phyloP scores from a whole-genome alignment of 768 basidiomycete genomes.

The Boletus rex-veris region DNA sequence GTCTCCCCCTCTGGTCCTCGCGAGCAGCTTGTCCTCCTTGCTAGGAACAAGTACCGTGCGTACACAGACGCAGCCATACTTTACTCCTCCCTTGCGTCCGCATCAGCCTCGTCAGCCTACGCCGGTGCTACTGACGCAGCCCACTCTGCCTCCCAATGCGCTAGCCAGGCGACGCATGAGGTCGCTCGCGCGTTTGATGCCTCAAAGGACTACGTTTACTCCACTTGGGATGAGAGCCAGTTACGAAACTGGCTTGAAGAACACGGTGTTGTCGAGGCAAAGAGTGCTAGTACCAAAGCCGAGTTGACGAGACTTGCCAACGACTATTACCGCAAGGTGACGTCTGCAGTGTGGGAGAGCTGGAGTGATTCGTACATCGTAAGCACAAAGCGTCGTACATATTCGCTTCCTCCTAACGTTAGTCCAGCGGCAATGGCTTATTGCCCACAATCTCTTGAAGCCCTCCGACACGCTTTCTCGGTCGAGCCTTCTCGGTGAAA shows the following conservation, averaged over 20 bases:
- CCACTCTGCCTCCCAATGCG: slow-evolving; percentile 38
- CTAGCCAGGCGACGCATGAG: slow-evolving; percentile 51
- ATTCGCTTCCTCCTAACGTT: not conserved
- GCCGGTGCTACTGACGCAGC: slow-evolving; percentile 40
- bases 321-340: slow-evolving; percentile 57
- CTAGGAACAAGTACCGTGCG: slow-evolving; percentile 63
- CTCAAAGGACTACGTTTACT: slow-evolving; percentile 83
- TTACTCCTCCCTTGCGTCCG: slow-evolving; percentile 48
- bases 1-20: slow-evolving; percentile 74
- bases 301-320: slow-evolving; percentile 70
- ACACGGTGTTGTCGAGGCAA: slow-evolving; percentile 68
- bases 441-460: slow-evolving; percentile 70
- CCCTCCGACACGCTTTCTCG: slow-evolving; percentile 49
- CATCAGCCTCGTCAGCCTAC: slow-evolving; percentile 47
- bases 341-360: slow-evolving; percentile 70
- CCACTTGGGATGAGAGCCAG: slow-evolving; percentile 81
- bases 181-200: slow-evolving; percentile 57
- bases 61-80: slow-evolving; percentile 60
- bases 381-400: slow-evolving; percentile 18
- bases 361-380: slow-evolving; percentile 89
- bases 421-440: slow-evolving; percentile 75
- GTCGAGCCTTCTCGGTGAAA: slow-evolving; percentile 56
- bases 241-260: slow-evolving; percentile 71
- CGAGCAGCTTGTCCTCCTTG: slow-evolving; percentile 77
- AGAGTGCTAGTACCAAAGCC: slow-evolving; percentile 47